Base-by-base conservation (phyloP, 768 basidiomycete species). In the Naematelia encephala region DNA sequence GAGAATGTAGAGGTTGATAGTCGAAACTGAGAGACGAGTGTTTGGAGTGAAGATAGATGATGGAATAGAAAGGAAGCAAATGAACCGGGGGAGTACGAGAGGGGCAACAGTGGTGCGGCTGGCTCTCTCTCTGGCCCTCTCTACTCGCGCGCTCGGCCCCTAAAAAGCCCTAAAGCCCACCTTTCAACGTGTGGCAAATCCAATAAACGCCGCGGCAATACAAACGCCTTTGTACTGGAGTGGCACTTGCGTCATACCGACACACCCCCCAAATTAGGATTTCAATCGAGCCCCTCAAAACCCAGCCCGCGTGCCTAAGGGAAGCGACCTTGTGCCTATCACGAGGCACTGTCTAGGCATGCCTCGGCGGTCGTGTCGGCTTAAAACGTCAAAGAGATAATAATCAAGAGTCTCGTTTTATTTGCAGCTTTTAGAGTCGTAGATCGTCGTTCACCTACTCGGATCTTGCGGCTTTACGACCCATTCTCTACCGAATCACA, bases 61-160 rank as follows among this genome's bases (percentile, higher is more conserved):
- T 39, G 34, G 34, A 39, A 39, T 16, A 48, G 39, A 47, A 52
- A 29, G 16, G 51, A 53, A 53, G 51, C 14, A 29, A 39, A 27
- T 23, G 29, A 5, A n/a, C 27, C 14, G 51, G 42, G 42, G 49
- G 25, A 11, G 8, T 13, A 16, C 5, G 19, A 16, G 29, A 29
- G 8, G 28, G 4, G 51, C 23, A 25, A 29, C 14, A 53, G 51
- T 19, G 51, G 34, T 53, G 26, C 10, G 11, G 22, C 52, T 34
- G 21, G 29, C 52, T 16, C n/a, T 21, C 34, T 39, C 34, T 4
- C 13, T 53, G 13, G 27, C 11, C n/a, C n/a, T n/a, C n/a, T n/a
- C n/a, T n/a, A n/a, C n/a, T n/a, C n/a, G n/a, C n/a, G n/a, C n/a
- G 34, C 34, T 39, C 16, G 34, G 34, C 8, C 34, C 34, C 34